Evolutionary conservation across 2,329 filamentous ascomycete species (phyloP), one percentile per base, ranked within the genome.

Genomic region (Fusarium brevicatenulatum): DNA sequence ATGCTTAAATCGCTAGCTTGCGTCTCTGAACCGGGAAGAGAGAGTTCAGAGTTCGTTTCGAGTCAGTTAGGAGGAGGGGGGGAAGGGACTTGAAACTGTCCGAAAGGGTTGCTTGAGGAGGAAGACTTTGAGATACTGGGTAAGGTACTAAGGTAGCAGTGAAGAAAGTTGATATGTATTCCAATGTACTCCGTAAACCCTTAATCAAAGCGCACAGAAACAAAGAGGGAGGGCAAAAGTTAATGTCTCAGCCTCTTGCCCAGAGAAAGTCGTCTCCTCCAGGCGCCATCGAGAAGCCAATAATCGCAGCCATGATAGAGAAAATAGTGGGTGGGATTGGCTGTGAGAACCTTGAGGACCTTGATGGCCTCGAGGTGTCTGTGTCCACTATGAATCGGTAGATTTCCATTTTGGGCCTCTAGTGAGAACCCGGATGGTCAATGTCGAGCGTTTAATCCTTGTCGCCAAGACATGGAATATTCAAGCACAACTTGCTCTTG

Each of bases 361-460:
- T 64, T 59, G 65, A 72, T 59, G 70, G 50, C 23, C 42, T 60
- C 28, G 39, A 59, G 59, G 34, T 28, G 15, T 54, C 50, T 54
- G 46, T 59, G 36, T 21, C 64, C 64, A 67, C 64, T 57, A 57
- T 55, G 36, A 70, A 71, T 39, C 54, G 61, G 68, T 56, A 63
- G 30, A 61, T 64, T 75, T 43, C 72, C 72, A 55, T 56, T 63
- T 57, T 75, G 62, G 59, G 66, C 34, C 54, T 52, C 40, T 55
- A 44, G 40, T 60, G 72, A 74, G 72, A 65, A 74, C 72, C 72
- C 73, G 73, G 72, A 74, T 74, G 62, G 72, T 67, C 62, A 74
- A 54, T 37, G 43, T 63, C 32, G 56, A 63, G 64, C 28, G 32
- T 28, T 40, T 25, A 19, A 74, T 46, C 72, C 72, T 59, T 74